These are phyloP conservation scores for Aphanomyces euteiches DNA, from an alignment of 352 stramenopile genomes.

Conservation along the genomic window DNA sequence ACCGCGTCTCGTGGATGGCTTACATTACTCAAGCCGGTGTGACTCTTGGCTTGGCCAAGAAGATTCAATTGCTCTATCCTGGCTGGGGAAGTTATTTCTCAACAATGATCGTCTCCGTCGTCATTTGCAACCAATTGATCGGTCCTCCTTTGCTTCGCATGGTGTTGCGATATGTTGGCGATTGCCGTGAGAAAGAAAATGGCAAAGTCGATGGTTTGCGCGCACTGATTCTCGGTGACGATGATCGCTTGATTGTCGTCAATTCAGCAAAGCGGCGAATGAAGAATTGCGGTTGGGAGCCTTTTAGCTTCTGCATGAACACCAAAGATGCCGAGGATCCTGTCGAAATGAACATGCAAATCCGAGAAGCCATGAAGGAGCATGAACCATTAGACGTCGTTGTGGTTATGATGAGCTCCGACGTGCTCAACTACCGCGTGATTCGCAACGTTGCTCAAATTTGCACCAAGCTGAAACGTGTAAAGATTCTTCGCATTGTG, in stretches of 20 bases:
- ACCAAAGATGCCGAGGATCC: conserved; percentile 25
- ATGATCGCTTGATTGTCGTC: conserved; percentile 40
- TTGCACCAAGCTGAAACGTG: conserved; percentile 46
- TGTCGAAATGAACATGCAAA: conserved; percentile 37
- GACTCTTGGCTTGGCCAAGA: conserved; percentile 62
- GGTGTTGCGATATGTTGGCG: conserved; percentile 49
- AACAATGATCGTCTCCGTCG: conserved; percentile 67
- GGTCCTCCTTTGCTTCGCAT: conserved; percentile 56
- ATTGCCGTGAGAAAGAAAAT: conserved; percentile 54
- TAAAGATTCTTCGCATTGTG: conserved; percentile 53
- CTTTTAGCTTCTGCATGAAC: conserved; percentile 31
- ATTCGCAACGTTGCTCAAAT: conserved; percentile 48
- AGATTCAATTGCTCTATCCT: conserved; percentile 65
- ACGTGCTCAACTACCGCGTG: conserved; percentile 52
- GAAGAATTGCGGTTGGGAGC: conserved; percentile 60
- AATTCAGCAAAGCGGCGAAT: conserved; percentile 37
- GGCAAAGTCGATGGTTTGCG: conserved; percentile 56
- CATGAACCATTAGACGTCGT: conserved; percentile 51
- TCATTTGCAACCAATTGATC: conserved; percentile 67
- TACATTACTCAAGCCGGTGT: conserved; percentile 70
- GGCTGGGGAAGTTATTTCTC: conserved; percentile 69
- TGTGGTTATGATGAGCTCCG: conserved; percentile 57
- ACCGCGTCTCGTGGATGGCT: conserved; percentile 54
- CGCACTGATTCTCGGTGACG: conserved; percentile 42
- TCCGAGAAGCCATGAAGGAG: conserved; percentile 32